Percentiles rank a stretch among this genome's conserved stretches.
phyloP scores from a whole-genome alignment of 306 rosid species.

The Gleditsia sinensis region DNA sequence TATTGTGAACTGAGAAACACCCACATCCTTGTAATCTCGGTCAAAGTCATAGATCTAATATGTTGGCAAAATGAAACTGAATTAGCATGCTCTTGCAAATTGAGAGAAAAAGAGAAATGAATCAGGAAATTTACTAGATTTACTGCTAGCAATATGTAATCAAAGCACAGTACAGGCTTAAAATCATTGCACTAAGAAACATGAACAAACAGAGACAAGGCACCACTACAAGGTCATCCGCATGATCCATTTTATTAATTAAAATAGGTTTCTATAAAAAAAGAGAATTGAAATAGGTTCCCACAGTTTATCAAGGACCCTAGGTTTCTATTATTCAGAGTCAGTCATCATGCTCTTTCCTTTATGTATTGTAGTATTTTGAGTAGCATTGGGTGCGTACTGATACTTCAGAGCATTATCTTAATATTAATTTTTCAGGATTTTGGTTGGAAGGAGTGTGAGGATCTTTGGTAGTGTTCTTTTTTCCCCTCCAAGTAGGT shows the following conservation, averaged over 20 bases:
- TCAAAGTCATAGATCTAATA: conserved; percentile 86
- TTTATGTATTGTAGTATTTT: no score
- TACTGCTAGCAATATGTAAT: conserved; percentile 14
- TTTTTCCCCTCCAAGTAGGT: no score
- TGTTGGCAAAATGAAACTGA: conserved; percentile 26
- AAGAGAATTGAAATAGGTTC: background rate
- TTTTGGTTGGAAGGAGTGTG: no score
- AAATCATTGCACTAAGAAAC: background rate
- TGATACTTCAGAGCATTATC: background rate
- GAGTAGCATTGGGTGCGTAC: background rate
- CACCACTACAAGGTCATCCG: background rate
- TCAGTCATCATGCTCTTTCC: background rate
- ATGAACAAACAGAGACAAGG: conserved; percentile 10
- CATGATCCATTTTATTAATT: background rate
- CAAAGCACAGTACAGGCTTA: background rate
- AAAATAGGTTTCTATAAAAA: background rate
- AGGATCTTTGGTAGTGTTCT: no score
- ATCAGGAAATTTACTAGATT: conserved; percentile 2
- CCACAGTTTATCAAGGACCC: background rate
- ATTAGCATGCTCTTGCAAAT: conserved; percentile 41
- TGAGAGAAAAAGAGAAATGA: conserved; percentile 4
- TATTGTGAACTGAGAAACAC: conserved; percentile 82
- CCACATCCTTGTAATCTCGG: conserved; percentile 96
- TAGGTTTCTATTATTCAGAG: background rate
- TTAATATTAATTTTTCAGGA: no score